Evolutionary conservation across 1,284 basidiomycete species (phyloP), one percentile per base, ranked within the genome.

Genomic region (Pseudozyma pruni): DNA sequence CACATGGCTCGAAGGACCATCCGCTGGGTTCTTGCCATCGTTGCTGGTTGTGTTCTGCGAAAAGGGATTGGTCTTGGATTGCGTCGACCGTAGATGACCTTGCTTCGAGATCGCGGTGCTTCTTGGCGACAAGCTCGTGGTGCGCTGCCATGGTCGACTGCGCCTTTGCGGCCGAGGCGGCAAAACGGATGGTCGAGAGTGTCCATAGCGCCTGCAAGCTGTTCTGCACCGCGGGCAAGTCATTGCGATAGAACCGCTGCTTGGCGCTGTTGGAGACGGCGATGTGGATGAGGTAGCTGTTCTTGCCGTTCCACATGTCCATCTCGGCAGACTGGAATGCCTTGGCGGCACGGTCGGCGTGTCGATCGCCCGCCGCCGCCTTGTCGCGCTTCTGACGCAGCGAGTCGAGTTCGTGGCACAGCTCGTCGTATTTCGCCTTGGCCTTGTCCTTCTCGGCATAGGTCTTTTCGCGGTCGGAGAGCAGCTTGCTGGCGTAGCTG

Each of bases 231-330:
- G 70, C 53, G 2, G 69, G 72, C 3, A 72, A 50, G 32, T 74
- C 61, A 5, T 51, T 42, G 31, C 55, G 54, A 35, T 75, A 75
- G 57, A 76, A 76, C 6, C 63, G 54, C 35, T 60, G 54, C 34
- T 76, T 75, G 13, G 64, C 61, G 4, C 33, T 37, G 45, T 76
- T 76, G 16, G 69, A 61, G 14, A 67, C 53, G 9, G 55, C 46
- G 14, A 76, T 71, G 17, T 67, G 52, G n/a, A 75, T 57, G 22
- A 76, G 57, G 47, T 76, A 76, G 34, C 35, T 54, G 45, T 76
- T 76, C 53, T 76, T 76, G 43, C 52, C 64, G 32, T 67, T 76
- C 61, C 40, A 54, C 75, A 76, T 75, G 47, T 74, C 72, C 40
- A 56, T 56, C 40, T 75, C 62, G 20, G 70, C 63, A 6, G 49